phyloP scores from a whole-genome alignment of 352 stramenopile genomes.

The Phytophthora lateralis region DNA sequence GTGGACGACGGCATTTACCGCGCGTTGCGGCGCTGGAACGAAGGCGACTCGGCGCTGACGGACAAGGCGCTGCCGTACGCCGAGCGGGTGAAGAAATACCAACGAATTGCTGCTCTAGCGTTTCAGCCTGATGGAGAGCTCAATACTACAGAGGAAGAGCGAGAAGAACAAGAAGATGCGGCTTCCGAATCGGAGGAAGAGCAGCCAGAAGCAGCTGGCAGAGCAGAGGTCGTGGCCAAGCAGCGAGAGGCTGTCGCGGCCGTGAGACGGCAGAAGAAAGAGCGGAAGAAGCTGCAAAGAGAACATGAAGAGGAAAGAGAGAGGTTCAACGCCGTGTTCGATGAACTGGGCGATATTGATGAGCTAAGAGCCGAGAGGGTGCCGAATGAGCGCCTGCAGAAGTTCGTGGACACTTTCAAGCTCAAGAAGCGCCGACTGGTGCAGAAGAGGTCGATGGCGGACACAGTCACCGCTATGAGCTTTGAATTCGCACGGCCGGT shows the following conservation, averaged over 20 bases:
- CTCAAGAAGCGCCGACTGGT: conserved; percentile 50
- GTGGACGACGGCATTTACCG: conserved; percentile 63
- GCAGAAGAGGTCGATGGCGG: conserved; percentile 61
- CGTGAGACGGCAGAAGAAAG: conserved; percentile 21
- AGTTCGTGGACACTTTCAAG: conserved; percentile 59
- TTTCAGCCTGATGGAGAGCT: conserved; percentile 46
- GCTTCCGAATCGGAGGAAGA: conserved; percentile 18
- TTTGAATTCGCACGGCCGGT: conserved; percentile 68
- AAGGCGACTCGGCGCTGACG: conserved; percentile 44
- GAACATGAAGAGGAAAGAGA: conserved; percentile 37
- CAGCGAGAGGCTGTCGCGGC: conserved; percentile 20
- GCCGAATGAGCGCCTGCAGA: conserved; percentile 51
- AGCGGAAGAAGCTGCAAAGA: conserved; percentile 28
- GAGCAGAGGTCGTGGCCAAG: conserved; percentile 31
- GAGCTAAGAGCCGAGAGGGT: conserved; percentile 44
- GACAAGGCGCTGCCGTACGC: conserved; percentile 61
- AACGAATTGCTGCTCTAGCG: conserved; percentile 52
- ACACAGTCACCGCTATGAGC: conserved; percentile 59
- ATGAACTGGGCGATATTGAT: conserved; percentile 46
- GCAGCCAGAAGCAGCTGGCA: conserved; percentile 9
- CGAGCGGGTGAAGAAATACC: conserved; percentile 66
- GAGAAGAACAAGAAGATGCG: conserved; percentile 25
- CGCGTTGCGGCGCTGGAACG: conserved; percentile 70
- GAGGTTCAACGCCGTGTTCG: conserved; percentile 36
- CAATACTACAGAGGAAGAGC: conserved; percentile 17